These are phyloP conservation scores for Extremus antarcticus DNA, from an alignment of 495 filamentous ascomycete genomes.

Conservation along the genomic window DNA sequence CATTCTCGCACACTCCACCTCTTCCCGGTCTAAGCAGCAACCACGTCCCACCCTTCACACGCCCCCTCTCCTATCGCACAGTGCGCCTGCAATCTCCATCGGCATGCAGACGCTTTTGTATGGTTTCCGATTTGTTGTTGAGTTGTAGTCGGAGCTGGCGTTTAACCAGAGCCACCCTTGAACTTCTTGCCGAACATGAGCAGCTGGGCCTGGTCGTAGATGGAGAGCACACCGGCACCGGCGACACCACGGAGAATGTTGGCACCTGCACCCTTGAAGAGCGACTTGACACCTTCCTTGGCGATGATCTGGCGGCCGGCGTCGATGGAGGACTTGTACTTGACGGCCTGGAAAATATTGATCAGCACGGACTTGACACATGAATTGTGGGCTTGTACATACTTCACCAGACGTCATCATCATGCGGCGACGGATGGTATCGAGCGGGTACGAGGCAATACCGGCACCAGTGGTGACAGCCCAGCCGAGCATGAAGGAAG, in stretches of 20 bases:
- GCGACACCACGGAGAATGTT: slow-evolving; percentile 99
- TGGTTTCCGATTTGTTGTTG: slow-evolving; percentile 1
- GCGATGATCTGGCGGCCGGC: slow-evolving; percentile 91
- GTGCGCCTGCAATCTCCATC: slow-evolving; percentile 19
- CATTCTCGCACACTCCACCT: not conserved
- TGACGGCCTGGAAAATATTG: slow-evolving; percentile 65
- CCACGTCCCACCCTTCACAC: not conserved
- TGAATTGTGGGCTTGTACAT: slow-evolving; percentile 24
- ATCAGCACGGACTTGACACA: not conserved
- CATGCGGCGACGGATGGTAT: slow-evolving; percentile 99
- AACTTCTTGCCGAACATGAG: slow-evolving; percentile 99
- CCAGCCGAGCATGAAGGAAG: slow-evolving; percentile 98
- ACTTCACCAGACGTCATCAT: slow-evolving; percentile 95
- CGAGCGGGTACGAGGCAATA: slow-evolving; percentile 99
- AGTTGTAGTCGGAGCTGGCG: not conserved
- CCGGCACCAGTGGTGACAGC: slow-evolving; percentile 98
- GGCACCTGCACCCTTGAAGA: slow-evolving; percentile 99
- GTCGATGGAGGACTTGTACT: slow-evolving; percentile 93
- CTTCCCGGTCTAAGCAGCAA: slow-evolving; percentile 12
- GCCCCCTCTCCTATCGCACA: slow-evolving; percentile 9
- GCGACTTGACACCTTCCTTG: slow-evolving; percentile 90
- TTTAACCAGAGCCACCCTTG: slow-evolving; percentile 45
- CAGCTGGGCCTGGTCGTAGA: slow-evolving; percentile 99
- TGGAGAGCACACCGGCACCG: slow-evolving; percentile 99
- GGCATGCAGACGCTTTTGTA: slow-evolving; percentile 16